Conservation (phyloP, 1,284 basidiomycete species). For the Agaricales sp. region DNA sequence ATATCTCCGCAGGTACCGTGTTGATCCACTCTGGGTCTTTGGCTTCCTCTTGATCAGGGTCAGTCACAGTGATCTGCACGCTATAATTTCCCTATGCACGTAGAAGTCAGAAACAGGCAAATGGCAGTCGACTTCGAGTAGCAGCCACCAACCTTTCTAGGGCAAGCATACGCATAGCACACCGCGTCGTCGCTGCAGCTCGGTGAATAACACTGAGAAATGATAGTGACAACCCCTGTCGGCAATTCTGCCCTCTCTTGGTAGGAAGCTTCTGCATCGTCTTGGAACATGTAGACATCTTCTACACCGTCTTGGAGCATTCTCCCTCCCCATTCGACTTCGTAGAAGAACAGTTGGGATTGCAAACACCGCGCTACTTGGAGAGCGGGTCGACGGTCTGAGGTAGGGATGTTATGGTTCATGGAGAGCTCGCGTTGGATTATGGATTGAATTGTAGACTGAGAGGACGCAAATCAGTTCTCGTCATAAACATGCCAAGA, state of each 20-base stretch:
- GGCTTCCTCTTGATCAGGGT: not conserved
- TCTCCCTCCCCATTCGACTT: conserved; percentile 91
- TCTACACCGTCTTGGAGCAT: conserved; percentile 84
- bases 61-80: not conserved
- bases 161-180: conserved; percentile 71
- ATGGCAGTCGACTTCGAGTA: too few relatives aligned
- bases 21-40: conserved; percentile 46
- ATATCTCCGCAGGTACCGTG: conserved; percentile 57
- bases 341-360: conserved; percentile 90
- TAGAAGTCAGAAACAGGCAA: too few relatives aligned
- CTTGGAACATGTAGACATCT: conserved; percentile 94
- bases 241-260: conserved; percentile 72
- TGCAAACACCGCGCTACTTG: conserved; percentile 85
- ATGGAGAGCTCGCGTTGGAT: conserved; percentile 62
- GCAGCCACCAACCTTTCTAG: conserved; percentile 40
- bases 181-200: conserved; percentile 62
- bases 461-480: conserved; percentile 5
- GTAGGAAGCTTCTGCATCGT: conserved; percentile 63
- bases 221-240: conserved; percentile 68
- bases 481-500: conserved; percentile 4
- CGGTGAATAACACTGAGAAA: conserved; percentile 81
- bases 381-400: conserved; percentile 74
- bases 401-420: conserved; percentile 60
- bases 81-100: not conserved
- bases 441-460: conserved; percentile 77